Evolutionary conservation across 1,284 basidiomycete species (phyloP), one percentile per base, ranked within the genome.

Genomic region (Cystobasidium pallidum): DNA sequence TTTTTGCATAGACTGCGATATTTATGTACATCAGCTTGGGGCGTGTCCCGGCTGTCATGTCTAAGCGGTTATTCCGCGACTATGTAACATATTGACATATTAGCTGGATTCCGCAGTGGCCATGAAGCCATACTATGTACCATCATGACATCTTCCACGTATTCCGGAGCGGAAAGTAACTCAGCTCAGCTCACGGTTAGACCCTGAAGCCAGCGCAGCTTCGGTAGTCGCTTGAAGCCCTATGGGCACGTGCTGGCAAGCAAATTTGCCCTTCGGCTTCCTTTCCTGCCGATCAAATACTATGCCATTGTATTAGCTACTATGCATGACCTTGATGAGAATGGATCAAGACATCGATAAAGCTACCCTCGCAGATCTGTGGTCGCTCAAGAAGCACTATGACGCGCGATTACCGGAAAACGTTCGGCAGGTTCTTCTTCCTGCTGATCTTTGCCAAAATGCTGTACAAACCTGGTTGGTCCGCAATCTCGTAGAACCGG

Each of bases 1-100:
- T 75, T 86, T 91, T 77, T 91, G 89, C 78, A 83, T 85, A 24
- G 88, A 90, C 51, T 91, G 89, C 77, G 89, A 91, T 81, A 83
- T 89, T 32, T 89, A 89, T 34, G 76, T 78, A 39, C 78, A 79
- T 64, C 76, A 77, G 47, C 59, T 80, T 10, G 79, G 78, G 6
- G 77, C 79, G 51, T 80, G 79, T 72, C 78, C 78, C 3, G 79
- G 79, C 6, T 80, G 79, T 67, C 73, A 72, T 36, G 51, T 54
- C 8, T 66, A 55, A 24, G 32, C 28, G 11, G 43, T 36, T 13
- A 19, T 47, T 30, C 2, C 24, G 17, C 24, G 8, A 28, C 26
- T 26, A 1, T 57, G 54, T 57, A 34, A 17, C 32, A 34, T 41
- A 36, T n/a, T 34, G 21, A n/a, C n/a, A n/a, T 43, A 24, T 8